These are phyloP conservation scores for Fusarium sp. DNA, from an alignment of 2,329 filamentous ascomycete genomes.

Conservation along the genomic window DNA sequence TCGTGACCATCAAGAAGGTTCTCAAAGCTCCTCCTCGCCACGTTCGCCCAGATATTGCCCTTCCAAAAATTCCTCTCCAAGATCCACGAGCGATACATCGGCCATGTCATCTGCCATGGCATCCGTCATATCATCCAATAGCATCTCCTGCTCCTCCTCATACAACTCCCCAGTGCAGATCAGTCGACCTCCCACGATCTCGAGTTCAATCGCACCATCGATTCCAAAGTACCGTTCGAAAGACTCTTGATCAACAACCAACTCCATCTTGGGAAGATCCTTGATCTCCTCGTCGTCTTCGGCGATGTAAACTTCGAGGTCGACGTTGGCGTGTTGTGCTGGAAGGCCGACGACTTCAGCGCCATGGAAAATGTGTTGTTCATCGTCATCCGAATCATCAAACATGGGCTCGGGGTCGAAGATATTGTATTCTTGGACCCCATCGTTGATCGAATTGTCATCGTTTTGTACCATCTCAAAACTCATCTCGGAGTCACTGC, in stretches of 20 bases:
- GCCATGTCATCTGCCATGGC: not conserved
- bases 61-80: not conserved
- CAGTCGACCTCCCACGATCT: constrained; percentile 42
- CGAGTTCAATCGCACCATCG: constrained; percentile 45
- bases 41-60: no score
- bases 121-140: not conserved
- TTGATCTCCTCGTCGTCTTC: constrained; percentile 45
- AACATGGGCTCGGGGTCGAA: constrained; percentile 36
- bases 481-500: constrained; percentile 4
- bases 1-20: not conserved
- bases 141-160: constrained; percentile 20
- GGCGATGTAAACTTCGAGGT: constrained; percentile 50
- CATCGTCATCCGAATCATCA: constrained; percentile 38
- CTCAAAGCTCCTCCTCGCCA: not conserved
- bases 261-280: constrained; percentile 48
- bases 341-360: constrained; percentile 42
- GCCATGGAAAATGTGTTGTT: constrained; percentile 46
- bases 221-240: constrained; percentile 45
- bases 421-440: constrained; percentile 38
- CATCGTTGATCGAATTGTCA: not conserved
- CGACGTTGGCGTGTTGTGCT: constrained; percentile 17
- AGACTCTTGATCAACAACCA: constrained; percentile 47
- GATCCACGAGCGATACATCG: not conserved
- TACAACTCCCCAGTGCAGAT: constrained; percentile 36
- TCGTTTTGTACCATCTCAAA: not conserved